Evolutionary conservation across 1,284 basidiomycete species (phyloP), one percentile per base, ranked within the genome.

Genomic region (Pseudozyma sp.): DNA sequence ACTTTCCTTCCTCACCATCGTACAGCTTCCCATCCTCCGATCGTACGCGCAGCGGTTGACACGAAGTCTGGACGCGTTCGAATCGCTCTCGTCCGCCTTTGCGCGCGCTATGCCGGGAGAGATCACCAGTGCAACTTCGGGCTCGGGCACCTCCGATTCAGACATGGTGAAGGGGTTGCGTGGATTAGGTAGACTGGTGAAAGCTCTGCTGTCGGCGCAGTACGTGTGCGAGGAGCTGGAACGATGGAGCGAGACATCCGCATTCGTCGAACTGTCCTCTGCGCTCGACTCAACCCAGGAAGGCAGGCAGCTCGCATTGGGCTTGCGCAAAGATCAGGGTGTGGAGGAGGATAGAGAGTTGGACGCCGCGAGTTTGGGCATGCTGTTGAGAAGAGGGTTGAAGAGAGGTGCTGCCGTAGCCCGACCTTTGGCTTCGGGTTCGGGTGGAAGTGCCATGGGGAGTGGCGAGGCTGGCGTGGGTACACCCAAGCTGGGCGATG

Each of bases 31-130:
- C 0, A 85, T 97, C 4, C 86, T 98, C 7, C 89, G 91, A 55
- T 86, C 88, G 1, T 98, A 97, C 82, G 88, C 90, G 61, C 85
- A 87, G 9, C 90, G 94, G 14, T 90, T 99, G 80, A 88, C 89
- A 0, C 89, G 91, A 5, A 93, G 93, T 4, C 86, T 98, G 10
- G 94, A 97, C 77, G 94, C 94, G 0, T 97, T 97, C 78, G 96
- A 98, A 84, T 1, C 93, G 47, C 54, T 75, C 5, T 70, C 67
- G 6, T 68, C 92, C 17, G 89, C 91, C 0, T 90, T 99, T 75
- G 89, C 94, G 33, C 90, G 94, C 5, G 92, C 92, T 4, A 94
- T 98, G 7, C 94, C 96, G 0, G 96, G 95, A 5, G 93, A 79
- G 29, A 82, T 84, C 31, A 39, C 65, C 1, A 54, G 48, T 3